These are phyloP conservation scores for Wickerhamiella cacticola DNA, from an alignment of 805 yeast genomes.

Conservation along the genomic window DNA sequence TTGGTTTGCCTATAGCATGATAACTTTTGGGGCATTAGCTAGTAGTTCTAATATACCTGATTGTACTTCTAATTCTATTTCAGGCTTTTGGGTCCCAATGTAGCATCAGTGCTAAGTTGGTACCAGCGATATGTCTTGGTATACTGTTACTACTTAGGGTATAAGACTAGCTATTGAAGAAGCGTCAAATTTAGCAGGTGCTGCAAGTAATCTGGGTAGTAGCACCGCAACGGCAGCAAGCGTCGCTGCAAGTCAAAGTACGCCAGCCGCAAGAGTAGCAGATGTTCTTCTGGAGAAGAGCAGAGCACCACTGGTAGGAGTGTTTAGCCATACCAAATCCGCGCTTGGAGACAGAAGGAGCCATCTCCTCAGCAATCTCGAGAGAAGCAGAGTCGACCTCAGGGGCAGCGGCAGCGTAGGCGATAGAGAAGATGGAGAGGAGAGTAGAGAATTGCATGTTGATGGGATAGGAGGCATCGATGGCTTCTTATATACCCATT, in stretches of 20 bases:
- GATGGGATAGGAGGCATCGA: not conserved
- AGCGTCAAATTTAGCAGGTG: not conserved
- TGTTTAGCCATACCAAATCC: not conserved
- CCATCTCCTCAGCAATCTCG: constrained; percentile 1
- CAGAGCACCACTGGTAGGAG: not conserved
- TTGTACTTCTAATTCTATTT: too few relatives aligned
- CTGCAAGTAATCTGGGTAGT: constrained; percentile 1
- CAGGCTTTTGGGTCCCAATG: too few relatives aligned
- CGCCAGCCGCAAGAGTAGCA: constrained; percentile 1
- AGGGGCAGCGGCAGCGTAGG: not conserved
- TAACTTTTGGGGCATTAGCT: too few relatives aligned
- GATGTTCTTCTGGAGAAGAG: not conserved
- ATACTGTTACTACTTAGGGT: not conserved
- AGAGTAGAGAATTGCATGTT: not conserved
- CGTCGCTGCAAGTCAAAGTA: not conserved
- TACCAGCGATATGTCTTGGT: too few relatives aligned
- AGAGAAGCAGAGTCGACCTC: not conserved
- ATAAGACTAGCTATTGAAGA: not conserved
- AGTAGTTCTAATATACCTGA: too few relatives aligned
- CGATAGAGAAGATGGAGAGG: not conserved
- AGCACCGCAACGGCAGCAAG: constrained; percentile 5
- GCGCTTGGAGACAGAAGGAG: not conserved
- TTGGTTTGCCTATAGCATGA: too few relatives aligned
- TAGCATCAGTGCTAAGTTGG: too few relatives aligned
- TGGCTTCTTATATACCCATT: not conserved